These are phyloP conservation scores for Carex myosuroides DNA, from an alignment of 176 grass and related monocot genomes.

Conservation along the genomic window DNA sequence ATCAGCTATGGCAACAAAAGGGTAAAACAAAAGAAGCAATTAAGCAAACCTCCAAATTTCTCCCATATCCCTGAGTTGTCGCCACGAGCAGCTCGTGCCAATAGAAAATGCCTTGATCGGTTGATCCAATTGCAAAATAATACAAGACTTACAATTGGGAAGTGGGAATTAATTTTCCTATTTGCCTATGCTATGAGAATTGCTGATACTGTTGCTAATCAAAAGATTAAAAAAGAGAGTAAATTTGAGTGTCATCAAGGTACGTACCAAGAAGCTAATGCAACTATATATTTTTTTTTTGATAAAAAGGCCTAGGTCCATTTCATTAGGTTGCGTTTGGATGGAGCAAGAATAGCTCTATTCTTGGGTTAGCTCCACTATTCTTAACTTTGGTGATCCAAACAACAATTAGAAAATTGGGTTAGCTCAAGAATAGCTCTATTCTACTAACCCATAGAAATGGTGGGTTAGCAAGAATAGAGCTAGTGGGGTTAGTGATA, in stretches of 20 bases:
- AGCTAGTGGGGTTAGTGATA: no score
- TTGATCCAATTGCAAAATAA: neutral
- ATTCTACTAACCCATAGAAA: no score
- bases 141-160: neutral
- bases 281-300: neutral
- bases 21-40: neutral
- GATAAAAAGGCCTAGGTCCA: no score
- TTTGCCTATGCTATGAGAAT: neutral
- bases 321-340: no score
- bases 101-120: neutral
- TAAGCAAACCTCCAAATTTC: conserved; percentile 6
- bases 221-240: no score
- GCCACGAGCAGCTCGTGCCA: neutral
- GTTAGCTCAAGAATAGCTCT: no score
- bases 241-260: neutral
- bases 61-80: conserved; percentile 7
- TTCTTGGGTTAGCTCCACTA: no score
- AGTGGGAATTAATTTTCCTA: neutral
- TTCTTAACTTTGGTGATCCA: no score
- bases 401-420: no score
- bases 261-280: neutral
- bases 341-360: no score
- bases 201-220: no score
- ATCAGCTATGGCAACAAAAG: neutral
- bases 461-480: no score